Evolutionary conservation across 176 grass and related monocot genomes (phyloP).

Genomic region (Carex cristatella): DNA sequence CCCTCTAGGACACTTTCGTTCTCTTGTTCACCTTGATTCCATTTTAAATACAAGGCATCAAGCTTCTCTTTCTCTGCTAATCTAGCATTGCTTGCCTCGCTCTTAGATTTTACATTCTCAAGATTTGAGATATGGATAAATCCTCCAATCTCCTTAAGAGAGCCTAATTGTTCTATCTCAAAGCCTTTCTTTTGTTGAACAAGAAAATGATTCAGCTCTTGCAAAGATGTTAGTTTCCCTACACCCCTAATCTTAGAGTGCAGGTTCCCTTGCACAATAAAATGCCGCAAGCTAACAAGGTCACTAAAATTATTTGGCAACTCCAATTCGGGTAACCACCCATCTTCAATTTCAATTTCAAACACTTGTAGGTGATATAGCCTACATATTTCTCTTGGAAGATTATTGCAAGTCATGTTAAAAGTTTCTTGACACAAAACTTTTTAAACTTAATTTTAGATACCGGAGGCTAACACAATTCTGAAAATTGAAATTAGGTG

Average conservation of each 20-base stretch:
- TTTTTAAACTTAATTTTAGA: neutral
- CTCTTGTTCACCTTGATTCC: neutral
- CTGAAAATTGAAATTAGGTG: neutral
- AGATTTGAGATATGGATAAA: neutral
- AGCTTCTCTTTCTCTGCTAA: slow-evolving; percentile 26
- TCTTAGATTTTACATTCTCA: neutral
- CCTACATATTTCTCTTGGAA: neutral
- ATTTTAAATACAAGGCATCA: slow-evolving; percentile 16
- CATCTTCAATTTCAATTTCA: neutral
- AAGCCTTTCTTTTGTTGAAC: neutral
- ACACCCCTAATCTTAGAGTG: neutral
- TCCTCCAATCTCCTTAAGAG: slow-evolving; percentile 19
- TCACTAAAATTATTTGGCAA: neutral
- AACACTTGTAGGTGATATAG: slow-evolving; percentile 38
- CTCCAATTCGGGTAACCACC: too few relatives aligned
- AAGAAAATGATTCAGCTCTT: neutral
- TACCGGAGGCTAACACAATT: slow-evolving; percentile 21
- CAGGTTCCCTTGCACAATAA: neutral
- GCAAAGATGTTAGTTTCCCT: slow-evolving; percentile 14
- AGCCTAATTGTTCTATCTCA: slow-evolving; percentile 5
- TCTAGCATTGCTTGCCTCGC: neutral
- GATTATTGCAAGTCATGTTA: neutral
- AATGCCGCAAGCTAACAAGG: slow-evolving; percentile 14
- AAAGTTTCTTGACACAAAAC: too few relatives aligned
- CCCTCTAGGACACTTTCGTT: slow-evolving; percentile 23